Conservation (phyloP, 2,329 filamentous ascomycete species). For the Monascus ruber region DNA sequence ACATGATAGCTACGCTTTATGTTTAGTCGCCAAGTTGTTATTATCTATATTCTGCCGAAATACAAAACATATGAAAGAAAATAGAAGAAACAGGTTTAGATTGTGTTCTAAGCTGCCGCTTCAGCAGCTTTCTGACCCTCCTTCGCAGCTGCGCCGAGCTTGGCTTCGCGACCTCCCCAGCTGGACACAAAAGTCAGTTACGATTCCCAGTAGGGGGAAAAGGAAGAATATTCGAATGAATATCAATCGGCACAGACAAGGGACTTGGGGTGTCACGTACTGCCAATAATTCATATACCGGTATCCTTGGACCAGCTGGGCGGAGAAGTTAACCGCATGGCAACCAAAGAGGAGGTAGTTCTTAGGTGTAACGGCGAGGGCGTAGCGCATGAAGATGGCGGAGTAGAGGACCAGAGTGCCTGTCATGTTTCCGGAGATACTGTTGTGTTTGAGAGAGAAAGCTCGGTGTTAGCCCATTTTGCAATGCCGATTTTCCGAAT, state of each 20-base stretch:
- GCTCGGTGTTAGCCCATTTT: neutral
- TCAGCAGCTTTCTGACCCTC: slow-evolving; percentile 14
- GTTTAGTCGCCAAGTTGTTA: too few species aligned
- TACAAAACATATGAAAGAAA: too few species aligned
- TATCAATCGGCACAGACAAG: neutral
- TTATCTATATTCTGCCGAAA: too few species aligned
- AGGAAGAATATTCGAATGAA: neutral
- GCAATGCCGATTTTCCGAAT: too few species aligned
- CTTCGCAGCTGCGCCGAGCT: slow-evolving; percentile 23
- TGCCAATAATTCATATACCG: slow-evolving; percentile 51
- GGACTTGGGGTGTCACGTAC: slow-evolving; percentile 18
- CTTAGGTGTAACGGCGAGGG: slow-evolving; percentile 49
- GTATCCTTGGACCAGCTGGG: slow-evolving; percentile 51
- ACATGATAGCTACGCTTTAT: too few species aligned
- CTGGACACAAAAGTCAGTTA: slow-evolving; percentile 13
- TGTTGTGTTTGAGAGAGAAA: slow-evolving; percentile 17
- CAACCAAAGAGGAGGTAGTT: slow-evolving; percentile 60
- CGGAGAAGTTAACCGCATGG: slow-evolving; percentile 53
- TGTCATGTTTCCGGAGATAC: slow-evolving; percentile 56
- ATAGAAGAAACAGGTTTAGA: too few species aligned
- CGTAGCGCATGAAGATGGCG: slow-evolving; percentile 56
- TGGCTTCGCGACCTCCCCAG: slow-evolving; percentile 32
- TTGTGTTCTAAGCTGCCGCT: neutral
- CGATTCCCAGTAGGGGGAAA: too few species aligned
- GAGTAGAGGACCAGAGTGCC: slow-evolving; percentile 50